These are phyloP conservation scores for Coemansia nantahalensis DNA, from an alignment of 192 early-diverging fungal species.

Conservation along the genomic window DNA sequence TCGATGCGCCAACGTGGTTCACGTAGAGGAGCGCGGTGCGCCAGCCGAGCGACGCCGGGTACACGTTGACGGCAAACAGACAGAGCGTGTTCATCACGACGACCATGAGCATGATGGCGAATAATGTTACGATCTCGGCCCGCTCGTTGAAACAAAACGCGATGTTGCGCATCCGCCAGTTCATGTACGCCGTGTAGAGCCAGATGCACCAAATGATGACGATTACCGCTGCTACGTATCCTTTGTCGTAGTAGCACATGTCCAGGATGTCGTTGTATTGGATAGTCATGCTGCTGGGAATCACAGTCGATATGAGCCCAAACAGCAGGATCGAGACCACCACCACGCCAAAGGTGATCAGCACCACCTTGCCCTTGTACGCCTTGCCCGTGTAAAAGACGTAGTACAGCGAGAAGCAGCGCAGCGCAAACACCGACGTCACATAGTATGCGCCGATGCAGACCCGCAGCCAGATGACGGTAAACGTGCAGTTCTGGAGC, in stretches of 20 bases:
- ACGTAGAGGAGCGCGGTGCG: slow-evolving; percentile 29
- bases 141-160: slow-evolving; percentile 46
- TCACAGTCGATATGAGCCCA: slow-evolving; percentile 27
- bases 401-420: slow-evolving; percentile 40
- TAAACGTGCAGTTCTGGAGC: slow-evolving; percentile 32
- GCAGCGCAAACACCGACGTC: slow-evolving; percentile 27
- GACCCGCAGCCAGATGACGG: slow-evolving; percentile 30
- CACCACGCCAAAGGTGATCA: slow-evolving; percentile 6
- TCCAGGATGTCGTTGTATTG: slow-evolving; percentile 34
- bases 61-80: slow-evolving; percentile 19
- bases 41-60: slow-evolving; percentile 37
- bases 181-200: slow-evolving; percentile 22
- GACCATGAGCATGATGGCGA: slow-evolving; percentile 19
- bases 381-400: slow-evolving; percentile 37
- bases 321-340: slow-evolving; percentile 18
- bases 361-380: slow-evolving; percentile 14
- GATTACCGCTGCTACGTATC: slow-evolving; percentile 17
- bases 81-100: slow-evolving; percentile 31
- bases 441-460: slow-evolving; percentile 40
- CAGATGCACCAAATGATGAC: slow-evolving; percentile 28
- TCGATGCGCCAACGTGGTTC: slow-evolving; percentile 32
- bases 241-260: slow-evolving; percentile 20
- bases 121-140: slow-evolving; percentile 12
- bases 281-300: slow-evolving; percentile 22
- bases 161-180: slow-evolving; percentile 37